Conservation (phyloP, 305 asterid species). For the Fraxinus platypoda region DNA sequence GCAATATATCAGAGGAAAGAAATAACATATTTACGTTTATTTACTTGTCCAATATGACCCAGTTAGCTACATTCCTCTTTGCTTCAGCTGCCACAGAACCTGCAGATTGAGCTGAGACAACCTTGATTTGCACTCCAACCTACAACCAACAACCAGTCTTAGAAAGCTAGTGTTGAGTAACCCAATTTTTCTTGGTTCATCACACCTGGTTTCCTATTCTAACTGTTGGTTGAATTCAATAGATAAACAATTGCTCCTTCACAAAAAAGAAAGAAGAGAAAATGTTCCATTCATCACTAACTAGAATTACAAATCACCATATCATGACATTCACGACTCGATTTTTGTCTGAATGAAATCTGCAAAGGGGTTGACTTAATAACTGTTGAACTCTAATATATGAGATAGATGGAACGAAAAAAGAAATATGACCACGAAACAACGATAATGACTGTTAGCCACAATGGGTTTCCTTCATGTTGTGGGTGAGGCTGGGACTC, state of each 20-base stretch:
- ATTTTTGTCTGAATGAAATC: neutral
- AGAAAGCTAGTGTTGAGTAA: neutral
- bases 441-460: neutral
- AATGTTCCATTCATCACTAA: neutral
- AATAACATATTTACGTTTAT: constrained; percentile 50
- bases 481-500: neutral
- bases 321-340: neutral
- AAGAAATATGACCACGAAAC: neutral
- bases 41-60: constrained; percentile 90
- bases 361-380: neutral
- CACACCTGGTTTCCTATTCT: neutral
- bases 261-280: neutral
- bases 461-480: too few species aligned
- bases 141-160: constrained; percentile 28
- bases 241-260: neutral
- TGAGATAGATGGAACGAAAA: neutral
- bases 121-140: constrained; percentile 73
- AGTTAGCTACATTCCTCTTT: constrained; percentile 45
- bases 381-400: neutral
- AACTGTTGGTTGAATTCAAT: neutral
- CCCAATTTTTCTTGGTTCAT: neutral
- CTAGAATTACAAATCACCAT: neutral
- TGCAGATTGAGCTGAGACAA: constrained; percentile 48
- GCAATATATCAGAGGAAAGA: constrained; percentile 28
- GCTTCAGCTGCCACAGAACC: constrained; percentile 73